Evolutionary conservation across 257 asterid genomes (phyloP).

Genomic region (Linderniella brevidens): DNA sequence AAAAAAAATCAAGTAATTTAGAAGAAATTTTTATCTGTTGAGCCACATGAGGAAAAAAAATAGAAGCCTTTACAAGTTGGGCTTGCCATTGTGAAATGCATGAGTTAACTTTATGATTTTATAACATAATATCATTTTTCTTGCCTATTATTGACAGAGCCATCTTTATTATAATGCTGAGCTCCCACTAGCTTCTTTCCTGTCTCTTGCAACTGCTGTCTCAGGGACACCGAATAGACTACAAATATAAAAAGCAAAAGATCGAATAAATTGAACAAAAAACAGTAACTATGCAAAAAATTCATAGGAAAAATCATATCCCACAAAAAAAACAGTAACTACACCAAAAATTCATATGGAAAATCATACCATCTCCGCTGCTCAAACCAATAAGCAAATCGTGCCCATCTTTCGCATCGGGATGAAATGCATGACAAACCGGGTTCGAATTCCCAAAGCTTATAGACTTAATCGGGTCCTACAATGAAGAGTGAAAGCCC

Average conservation of each 20-base stretch:
- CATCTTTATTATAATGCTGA: constrained; percentile 96
- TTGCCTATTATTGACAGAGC: constrained; percentile 69
- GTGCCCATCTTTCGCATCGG: constrained; percentile 94
- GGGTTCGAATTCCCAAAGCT: constrained; percentile 88
- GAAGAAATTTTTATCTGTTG: too few relatives aligned
- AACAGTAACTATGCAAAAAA: too few relatives aligned
- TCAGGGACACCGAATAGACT: constrained; percentile 87
- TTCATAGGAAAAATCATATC: too few relatives aligned
- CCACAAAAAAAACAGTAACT: too few relatives aligned
- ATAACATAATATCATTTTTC: too few relatives aligned
- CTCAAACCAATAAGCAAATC: constrained; percentile 87
- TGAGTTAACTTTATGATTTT: too few relatives aligned
- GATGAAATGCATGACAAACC: constrained; percentile 92
- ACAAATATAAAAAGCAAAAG: constrained; percentile 19
- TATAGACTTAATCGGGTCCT: constrained; percentile 96
- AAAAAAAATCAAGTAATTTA: constrained; percentile 10
- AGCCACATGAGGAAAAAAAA: too few relatives aligned
- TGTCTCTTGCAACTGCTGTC: constrained; percentile 88
- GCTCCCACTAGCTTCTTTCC: constrained; percentile 99
- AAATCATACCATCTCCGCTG: constrained; percentile 78
- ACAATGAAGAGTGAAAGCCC: constrained; percentile 22
- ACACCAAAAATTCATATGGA: constrained; percentile 1
- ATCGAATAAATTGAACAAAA: neutral
- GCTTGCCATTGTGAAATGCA: neutral
- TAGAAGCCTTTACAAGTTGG: neutral